These are phyloP conservation scores for Adansonia digitata DNA, from an alignment of 345 rosid genomes.

Conservation along the genomic window DNA sequence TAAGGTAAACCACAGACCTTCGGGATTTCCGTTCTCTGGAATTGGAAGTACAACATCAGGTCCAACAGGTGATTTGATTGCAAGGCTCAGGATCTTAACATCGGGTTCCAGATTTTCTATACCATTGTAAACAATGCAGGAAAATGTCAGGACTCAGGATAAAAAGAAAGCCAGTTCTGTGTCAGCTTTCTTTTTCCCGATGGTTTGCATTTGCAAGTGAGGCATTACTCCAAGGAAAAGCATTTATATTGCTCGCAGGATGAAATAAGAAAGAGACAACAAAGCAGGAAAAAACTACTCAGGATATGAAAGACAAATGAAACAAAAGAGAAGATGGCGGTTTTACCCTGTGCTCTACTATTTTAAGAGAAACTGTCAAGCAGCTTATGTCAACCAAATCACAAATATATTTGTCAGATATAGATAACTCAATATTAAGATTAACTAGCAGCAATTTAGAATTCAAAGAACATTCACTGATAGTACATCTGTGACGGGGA, in stretches of 20 bases:
- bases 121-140: constrained; percentile 9
- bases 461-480: background rate
- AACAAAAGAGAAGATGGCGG: too few relatives aligned
- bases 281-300: background rate
- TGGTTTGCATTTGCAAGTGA: background rate
- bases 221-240: background rate
- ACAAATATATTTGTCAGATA: background rate
- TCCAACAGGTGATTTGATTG: constrained; percentile 42
- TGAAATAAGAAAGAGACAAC: background rate
- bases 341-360: background rate
- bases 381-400: too few relatives aligned
- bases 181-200: background rate
- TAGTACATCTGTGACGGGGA: background rate
- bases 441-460: background rate
- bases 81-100: constrained; percentile 63
- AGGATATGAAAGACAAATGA: too few relatives aligned
- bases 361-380: background rate
- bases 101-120: constrained; percentile 74
- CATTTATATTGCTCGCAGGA: background rate
- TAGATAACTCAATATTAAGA: background rate
- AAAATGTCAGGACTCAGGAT: constrained; percentile 5
- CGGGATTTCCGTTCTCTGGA: constrained; percentile 55
- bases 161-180: background rate
- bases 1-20: constrained; percentile 83
- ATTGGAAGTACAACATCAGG: constrained; percentile 60